phyloP scores from a whole-genome alignment of 2,329 filamentous ascomycete species.

The Neobulgaria alba region DNA sequence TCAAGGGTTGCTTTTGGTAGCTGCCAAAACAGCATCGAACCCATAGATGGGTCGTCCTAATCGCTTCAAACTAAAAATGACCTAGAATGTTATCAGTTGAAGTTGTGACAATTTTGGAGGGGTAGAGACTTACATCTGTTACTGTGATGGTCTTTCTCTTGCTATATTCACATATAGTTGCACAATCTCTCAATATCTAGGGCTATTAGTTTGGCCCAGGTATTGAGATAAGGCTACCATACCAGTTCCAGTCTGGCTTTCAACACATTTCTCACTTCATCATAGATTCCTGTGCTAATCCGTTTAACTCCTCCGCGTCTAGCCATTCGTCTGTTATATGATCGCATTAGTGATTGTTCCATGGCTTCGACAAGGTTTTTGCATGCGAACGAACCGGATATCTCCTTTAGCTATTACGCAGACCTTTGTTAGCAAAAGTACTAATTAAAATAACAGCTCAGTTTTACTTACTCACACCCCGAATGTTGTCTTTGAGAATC shows the following conservation, averaged over 20 bases:
- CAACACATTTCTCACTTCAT: conserved; percentile 46
- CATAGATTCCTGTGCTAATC: conserved; percentile 57
- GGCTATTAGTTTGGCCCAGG: not conserved
- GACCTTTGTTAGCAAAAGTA: conserved; percentile 12
- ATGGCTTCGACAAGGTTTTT: not conserved
- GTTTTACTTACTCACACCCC: conserved; percentile 41
- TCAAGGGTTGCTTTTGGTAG: not conserved
- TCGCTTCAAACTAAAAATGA: not conserved
- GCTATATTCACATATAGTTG: conserved; percentile 44
- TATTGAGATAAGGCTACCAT: conserved; percentile 6
- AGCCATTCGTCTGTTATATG: conserved; percentile 48
- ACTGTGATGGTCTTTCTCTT: conserved; percentile 54
- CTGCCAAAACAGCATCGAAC: not conserved
- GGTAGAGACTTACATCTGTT: conserved; percentile 42
- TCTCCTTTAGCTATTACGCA: conserved; percentile 40
- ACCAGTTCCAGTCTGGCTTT: conserved; percentile 41
- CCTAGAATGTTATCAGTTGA: not conserved
- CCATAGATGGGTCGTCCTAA: not conserved
- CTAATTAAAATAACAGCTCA: not conserved
- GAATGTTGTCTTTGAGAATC: conserved; percentile 38
- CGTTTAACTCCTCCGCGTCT: conserved; percentile 70
- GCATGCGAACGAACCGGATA: conserved; percentile 39
- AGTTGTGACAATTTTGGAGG: not conserved
- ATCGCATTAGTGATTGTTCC: not conserved
- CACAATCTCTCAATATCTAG: conserved; percentile 44